These are phyloP conservation scores for Pisolithus orientalis DNA, from an alignment of 768 basidiomycete species.

Conservation along the genomic window DNA sequence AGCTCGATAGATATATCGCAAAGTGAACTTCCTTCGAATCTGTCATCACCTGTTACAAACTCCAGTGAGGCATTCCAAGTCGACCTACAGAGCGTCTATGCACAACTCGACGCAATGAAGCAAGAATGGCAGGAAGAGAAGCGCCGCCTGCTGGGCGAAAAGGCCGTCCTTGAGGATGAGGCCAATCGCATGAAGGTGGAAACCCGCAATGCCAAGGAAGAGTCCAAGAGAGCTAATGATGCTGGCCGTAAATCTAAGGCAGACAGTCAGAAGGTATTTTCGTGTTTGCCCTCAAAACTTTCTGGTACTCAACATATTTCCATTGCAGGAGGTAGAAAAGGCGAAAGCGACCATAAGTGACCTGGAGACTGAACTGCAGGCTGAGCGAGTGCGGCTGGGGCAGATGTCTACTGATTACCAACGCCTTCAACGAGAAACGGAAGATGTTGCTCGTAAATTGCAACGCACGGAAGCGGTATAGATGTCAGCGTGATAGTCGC, in stretches of 20 bases:
- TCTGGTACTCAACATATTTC: background rate
- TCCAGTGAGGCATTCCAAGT: conserved; percentile 58
- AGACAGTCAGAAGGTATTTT: conserved; percentile 50
- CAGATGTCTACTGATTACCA: conserved; percentile 58
- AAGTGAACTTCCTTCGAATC: conserved; percentile 45
- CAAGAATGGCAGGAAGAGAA: conserved; percentile 67
- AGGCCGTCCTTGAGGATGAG: conserved; percentile 64
- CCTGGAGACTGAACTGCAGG: conserved; percentile 65
- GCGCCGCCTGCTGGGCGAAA: conserved; percentile 58
- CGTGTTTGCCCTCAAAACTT: background rate
- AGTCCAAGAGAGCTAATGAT: conserved; percentile 48
- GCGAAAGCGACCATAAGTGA: conserved; percentile 61
- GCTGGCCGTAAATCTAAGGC: conserved; percentile 42
- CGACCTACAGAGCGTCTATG: conserved; percentile 56
- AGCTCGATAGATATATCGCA: conserved; percentile 52
- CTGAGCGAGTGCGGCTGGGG: conserved; percentile 62
- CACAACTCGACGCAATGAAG: conserved; percentile 58
- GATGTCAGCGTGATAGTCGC: background rate
- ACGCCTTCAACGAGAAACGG: conserved; percentile 57
- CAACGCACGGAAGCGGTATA: conserved; percentile 66
- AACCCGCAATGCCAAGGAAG: conserved; percentile 52
- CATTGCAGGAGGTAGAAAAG: conserved; percentile 58
- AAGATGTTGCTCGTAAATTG: conserved; percentile 55
- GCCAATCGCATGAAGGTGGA: conserved; percentile 61
- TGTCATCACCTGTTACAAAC: conserved; percentile 62